Base-by-base conservation (phyloP, 2,329 filamentous ascomycete genomes). In the Aspergillus sp. region DNA sequence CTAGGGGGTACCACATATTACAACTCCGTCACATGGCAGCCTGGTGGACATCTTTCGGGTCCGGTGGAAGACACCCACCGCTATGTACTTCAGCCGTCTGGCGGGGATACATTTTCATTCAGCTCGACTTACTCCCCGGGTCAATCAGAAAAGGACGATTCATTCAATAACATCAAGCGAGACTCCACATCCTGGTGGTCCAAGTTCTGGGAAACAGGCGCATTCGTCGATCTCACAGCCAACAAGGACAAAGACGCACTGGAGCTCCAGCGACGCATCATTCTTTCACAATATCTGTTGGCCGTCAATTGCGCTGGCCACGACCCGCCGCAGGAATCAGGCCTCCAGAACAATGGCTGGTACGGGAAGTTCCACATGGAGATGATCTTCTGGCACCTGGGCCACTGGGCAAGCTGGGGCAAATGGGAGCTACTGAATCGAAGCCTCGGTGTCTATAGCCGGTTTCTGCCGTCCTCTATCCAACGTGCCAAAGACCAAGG, bases 351-450 rank as follows among this genome's bases (percentile, higher is more conserved):
- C 58, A 80, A 82, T 60, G 76, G 79, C 17, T 82, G 80, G 79
- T 81, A 81, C 53, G 80, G 80, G 13, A 82, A 83, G 50, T 81
- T 82, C 56, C 80, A 81, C 54, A 63, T 81, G 45, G 80, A 83
- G 55, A 82, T 82, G 80, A 66, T 75, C 19, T 70, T 81, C 49
- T 83, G 80, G 80, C 78, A 83, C 59, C 66, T 73, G 0, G 67
- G 75, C 11, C 80, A 80, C 42, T 82, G 80, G 65, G 73, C 49
- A 9, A 41, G 43, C 11, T 54, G 50, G 54, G 31, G 36, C 5
- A 48, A 51, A 32, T 19, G 20, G 11, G 36, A 49, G 7, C 25
- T 54, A 4, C 45, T 54, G 3, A 17, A 42, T 2, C 50, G 47
- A 2, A 53, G 47, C 13, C 38, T 48, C 5, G 45, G 21, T 5